Percentiles rank a stretch among this genome's conserved stretches.
phyloP scores from a whole-genome alignment of 805 yeast genomes.

The Millerozyma acaciae region DNA sequence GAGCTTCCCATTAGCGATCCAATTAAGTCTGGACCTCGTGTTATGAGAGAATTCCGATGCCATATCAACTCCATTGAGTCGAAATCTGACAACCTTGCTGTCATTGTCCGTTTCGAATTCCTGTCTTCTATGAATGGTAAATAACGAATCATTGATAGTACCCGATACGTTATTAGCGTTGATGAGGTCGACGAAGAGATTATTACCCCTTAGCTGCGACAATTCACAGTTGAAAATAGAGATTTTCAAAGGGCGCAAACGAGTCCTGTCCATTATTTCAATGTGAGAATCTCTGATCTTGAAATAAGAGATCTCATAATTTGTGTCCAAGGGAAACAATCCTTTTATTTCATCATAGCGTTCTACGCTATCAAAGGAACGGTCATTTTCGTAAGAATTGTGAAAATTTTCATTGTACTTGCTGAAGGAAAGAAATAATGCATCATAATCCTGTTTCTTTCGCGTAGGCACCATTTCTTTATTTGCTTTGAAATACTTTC shows the following conservation, averaged over 20 bases:
- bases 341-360: no score
- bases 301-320: slow-evolving; percentile 32
- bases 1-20: slow-evolving; percentile 69
- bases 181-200: slow-evolving; percentile 62
- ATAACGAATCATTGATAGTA: slow-evolving; percentile 67
- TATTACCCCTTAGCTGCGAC: slow-evolving; percentile 54
- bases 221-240: slow-evolving; percentile 64
- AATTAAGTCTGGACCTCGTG: slow-evolving; percentile 49
- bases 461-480: slow-evolving; percentile 5
- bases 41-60: slow-evolving; percentile 23
- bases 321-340: no score
- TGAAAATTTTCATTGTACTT: slow-evolving; percentile 27
- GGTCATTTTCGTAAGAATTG: slow-evolving; percentile 1
- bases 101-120: slow-evolving; percentile 33
- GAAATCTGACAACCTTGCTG: slow-evolving; percentile 31
- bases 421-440: slow-evolving; percentile 18
- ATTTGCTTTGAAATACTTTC: slow-evolving; percentile 22
- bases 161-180: slow-evolving; percentile 71
- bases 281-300: slow-evolving; percentile 52
- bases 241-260: slow-evolving; percentile 39
- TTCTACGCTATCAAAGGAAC: no score
- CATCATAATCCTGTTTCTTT: slow-evolving; percentile 2
- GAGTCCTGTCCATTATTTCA: slow-evolving; percentile 27
- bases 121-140: slow-evolving; percentile 74
- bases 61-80: slow-evolving; percentile 40